Evolutionary conservation across 805 yeast genomes (phyloP).

Genomic region (Dipodascus geniculatus): DNA sequence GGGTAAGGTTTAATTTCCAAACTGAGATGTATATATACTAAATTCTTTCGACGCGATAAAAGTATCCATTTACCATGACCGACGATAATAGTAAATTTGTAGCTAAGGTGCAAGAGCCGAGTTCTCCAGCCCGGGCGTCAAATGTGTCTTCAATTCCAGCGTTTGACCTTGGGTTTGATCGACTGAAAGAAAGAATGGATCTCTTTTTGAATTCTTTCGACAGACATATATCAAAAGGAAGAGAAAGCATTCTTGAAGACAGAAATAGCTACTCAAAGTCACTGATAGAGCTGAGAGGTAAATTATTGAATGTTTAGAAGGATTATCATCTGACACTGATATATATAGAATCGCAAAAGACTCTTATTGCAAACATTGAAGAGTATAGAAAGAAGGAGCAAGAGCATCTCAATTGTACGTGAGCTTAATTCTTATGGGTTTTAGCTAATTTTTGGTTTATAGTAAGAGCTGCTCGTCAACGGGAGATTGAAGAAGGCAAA

Average conservation of each 20-base stretch:
- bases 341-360: constrained; percentile 16
- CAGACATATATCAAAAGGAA: constrained; percentile 24
- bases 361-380: constrained; percentile 25
- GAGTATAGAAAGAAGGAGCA: constrained; percentile 12
- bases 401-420: constrained; percentile 6
- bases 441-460: too few species aligned
- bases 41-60: too few species aligned
- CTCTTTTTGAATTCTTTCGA: constrained; percentile 31
- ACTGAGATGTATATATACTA: background rate
- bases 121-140: background rate
- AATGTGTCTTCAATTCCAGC: constrained; percentile 11
- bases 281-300: constrained; percentile 13
- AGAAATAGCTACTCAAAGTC: constrained; percentile 14
- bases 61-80: too few species aligned
- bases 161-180: constrained; percentile 24
- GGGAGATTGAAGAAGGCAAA: constrained; percentile 18
- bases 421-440: background rate
- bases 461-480: constrained; percentile 15
- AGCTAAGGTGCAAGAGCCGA: background rate
- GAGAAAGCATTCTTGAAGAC: constrained; percentile 18
- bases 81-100: background rate
- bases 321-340: background rate
- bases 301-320: constrained; percentile 1
- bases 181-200: constrained; percentile 28
- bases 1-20: background rate